Percentiles rank a stretch among this genome's conserved stretches.
These are phyloP conservation scores for Filobasidium wieringae DNA, from an alignment of 768 basidiomycete species.

Conservation along the genomic window DNA sequence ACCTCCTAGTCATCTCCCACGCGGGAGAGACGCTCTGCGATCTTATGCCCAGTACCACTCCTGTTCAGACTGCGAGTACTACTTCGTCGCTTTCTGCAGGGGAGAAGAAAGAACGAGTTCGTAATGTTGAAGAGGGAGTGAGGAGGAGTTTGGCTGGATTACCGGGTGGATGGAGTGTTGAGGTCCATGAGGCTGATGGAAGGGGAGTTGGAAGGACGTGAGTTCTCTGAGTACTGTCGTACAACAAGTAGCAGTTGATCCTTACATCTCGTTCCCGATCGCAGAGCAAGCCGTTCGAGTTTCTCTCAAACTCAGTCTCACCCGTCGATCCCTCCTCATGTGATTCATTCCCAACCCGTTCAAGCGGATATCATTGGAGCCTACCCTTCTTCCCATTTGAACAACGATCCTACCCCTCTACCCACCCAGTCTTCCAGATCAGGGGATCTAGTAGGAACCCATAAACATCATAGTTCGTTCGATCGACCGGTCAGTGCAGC, in stretches of 20 bases:
- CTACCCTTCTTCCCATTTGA: slow-evolving; percentile 14
- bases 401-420: slow-evolving; percentile 8
- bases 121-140: slow-evolving; percentile 13
- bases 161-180: slow-evolving; percentile 12
- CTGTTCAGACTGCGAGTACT: not conserved
- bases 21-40: slow-evolving; percentile 4
- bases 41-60: slow-evolving; percentile 1
- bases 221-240: too few species aligned
- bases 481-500: not conserved
- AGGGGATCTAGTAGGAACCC: not conserved
- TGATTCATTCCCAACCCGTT: slow-evolving; percentile 2
- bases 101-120: slow-evolving; percentile 5
- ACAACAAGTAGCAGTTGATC: too few species aligned
- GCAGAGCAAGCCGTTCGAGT: too few species aligned
- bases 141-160: slow-evolving; percentile 13
- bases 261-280: too few species aligned
- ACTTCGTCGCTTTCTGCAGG: slow-evolving; percentile 1
- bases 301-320: too few species aligned
- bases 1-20: slow-evolving; percentile 9
- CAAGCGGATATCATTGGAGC: slow-evolving; percentile 10
- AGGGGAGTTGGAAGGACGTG: too few species aligned
- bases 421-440: not conserved
- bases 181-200: slow-evolving; percentile 4
- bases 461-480: not conserved
- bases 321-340: slow-evolving; percentile 4